A percentile compares a stretch with the other conserved stretches of the same genome.
phyloP scores from a whole-genome alignment of 129 eudicot genomes.

The Ambrosia artemisiifolia region DNA sequence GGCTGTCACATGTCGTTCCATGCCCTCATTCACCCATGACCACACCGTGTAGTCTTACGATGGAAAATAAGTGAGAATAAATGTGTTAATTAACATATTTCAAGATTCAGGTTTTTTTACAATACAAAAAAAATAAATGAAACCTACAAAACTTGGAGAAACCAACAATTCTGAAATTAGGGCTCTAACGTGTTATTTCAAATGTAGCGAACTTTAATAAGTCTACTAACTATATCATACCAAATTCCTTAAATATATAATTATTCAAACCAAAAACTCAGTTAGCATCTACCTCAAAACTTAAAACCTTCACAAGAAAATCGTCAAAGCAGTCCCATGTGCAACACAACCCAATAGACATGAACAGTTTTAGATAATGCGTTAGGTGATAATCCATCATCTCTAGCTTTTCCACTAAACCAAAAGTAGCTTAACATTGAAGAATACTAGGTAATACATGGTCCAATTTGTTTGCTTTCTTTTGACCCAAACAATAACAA shows the following conservation, averaged over 20 bases:
- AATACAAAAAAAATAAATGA: neutral
- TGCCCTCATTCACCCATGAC: no score
- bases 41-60: neutral
- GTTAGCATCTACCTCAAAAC: neutral
- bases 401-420: constrained; percentile 17
- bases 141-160: neutral
- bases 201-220: no score
- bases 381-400: constrained; percentile 29
- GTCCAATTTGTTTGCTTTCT: constrained; percentile 12
- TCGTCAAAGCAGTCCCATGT: neutral
- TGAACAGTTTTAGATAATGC: constrained; percentile 11
- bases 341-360: neutral
- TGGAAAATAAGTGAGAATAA: neutral
- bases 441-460: constrained; percentile 5
- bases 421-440: constrained; percentile 9
- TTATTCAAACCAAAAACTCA: no score
- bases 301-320: neutral
- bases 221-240: no score
- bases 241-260: no score
- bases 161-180: neutral
- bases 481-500: constrained; percentile 26
- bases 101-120: no score
- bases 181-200: no score
- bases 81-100: no score
- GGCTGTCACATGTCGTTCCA: no score